These are phyloP conservation scores for Suillus cothurnatus DNA, from an alignment of 768 basidiomycete genomes.

Conservation along the genomic window DNA sequence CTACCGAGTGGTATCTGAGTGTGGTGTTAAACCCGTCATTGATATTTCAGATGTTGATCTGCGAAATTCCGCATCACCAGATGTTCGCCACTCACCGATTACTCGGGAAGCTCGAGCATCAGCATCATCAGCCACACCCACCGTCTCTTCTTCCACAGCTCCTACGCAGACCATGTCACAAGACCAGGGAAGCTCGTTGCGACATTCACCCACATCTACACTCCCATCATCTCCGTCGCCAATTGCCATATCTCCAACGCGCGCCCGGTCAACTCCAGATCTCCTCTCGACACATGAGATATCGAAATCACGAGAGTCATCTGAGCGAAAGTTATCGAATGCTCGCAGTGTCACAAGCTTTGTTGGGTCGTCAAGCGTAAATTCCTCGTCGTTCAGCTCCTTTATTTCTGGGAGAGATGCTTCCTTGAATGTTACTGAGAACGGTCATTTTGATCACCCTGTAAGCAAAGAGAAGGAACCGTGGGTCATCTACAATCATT, in stretches of 20 bases:
- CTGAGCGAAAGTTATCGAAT: constrained; percentile 33
- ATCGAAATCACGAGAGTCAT: constrained; percentile 27
- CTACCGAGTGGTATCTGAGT: neutral
- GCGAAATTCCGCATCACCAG: constrained; percentile 76
- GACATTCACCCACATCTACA: constrained; percentile 35
- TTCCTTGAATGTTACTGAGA: constrained; percentile 21
- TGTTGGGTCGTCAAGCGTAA: constrained; percentile 21
- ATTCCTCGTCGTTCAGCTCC: constrained; percentile 18
- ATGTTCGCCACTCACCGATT: constrained; percentile 48
- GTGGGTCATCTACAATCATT: constrained; percentile 38
- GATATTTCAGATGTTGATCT: constrained; percentile 43
- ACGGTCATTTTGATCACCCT: constrained; percentile 25
- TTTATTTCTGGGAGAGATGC: constrained; percentile 18
- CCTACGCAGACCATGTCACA: constrained; percentile 36
- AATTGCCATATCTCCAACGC: constrained; percentile 49
- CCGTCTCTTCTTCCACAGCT: constrained; percentile 43
- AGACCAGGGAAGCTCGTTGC: constrained; percentile 27
- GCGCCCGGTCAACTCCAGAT: constrained; percentile 59
- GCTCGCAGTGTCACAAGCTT: constrained; percentile 32
- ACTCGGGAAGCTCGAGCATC: constrained; percentile 57
- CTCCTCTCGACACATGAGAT: constrained; percentile 46
- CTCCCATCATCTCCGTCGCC: constrained; percentile 41
- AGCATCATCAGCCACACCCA: constrained; percentile 54
- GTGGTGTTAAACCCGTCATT: constrained; percentile 19
- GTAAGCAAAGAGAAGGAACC: constrained; percentile 48